These are phyloP conservation scores for Podospora pseudoanserina DNA, from an alignment of 495 filamentous ascomycete genomes.

Conservation along the genomic window DNA sequence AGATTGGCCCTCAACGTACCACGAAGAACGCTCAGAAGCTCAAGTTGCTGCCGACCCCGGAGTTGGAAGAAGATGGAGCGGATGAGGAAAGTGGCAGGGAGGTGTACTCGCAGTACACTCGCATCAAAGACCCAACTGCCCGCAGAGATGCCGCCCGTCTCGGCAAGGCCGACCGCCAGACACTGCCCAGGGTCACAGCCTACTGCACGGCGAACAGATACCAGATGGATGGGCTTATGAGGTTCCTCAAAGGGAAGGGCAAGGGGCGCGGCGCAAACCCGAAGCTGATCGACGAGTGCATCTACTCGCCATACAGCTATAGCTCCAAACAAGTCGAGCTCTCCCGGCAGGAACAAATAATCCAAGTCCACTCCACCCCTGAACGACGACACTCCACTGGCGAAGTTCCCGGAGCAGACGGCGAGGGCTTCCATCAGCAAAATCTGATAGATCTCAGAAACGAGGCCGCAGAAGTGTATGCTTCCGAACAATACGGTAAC, in stretches of 20 bases:
- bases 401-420: constrained; percentile 17
- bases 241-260: constrained; percentile 78
- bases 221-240: constrained; percentile 79
- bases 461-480: neutral
- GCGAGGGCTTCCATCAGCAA: constrained; percentile 20
- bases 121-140: constrained; percentile 95
- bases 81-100: constrained; percentile 92
- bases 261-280: constrained; percentile 74
- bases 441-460: constrained; percentile 30
- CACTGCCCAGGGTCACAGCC: constrained; percentile 85
- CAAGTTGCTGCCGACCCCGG: constrained; percentile 88
- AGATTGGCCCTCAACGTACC: constrained; percentile 92
- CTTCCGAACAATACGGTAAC: constrained; percentile 10
- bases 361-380: constrained; percentile 49
- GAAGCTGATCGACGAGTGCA: constrained; percentile 93
- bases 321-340: constrained; percentile 32
- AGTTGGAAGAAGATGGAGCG: constrained; percentile 66
- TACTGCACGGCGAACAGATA: constrained; percentile 94
- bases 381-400: constrained; percentile 53
- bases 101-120: constrained; percentile 87
- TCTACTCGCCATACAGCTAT: constrained; percentile 91
- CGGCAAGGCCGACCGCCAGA: constrained; percentile 87
- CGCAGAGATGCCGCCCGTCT: constrained; percentile 87
- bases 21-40: constrained; percentile 95
- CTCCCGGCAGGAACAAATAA: constrained; percentile 27